Conservation (phyloP, 2,329 filamentous ascomycete species). For the Fusarium sacchari region DNA sequence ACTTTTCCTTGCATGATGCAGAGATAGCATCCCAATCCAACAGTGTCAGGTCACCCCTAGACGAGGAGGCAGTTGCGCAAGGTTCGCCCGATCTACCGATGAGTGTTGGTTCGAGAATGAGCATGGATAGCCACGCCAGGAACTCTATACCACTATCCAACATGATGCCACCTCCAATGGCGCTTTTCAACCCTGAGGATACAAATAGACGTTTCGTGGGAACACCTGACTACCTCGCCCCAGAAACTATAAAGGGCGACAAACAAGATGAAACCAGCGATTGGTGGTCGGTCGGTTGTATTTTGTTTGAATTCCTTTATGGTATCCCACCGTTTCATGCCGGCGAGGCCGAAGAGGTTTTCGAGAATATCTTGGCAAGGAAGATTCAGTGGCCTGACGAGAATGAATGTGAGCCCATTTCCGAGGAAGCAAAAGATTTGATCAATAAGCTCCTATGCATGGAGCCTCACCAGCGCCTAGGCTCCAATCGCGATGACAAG, state of each 20-base stretch:
- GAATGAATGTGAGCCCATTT: conserved; percentile 76
- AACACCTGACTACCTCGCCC: conserved; percentile 95
- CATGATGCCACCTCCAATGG: conserved; percentile 92
- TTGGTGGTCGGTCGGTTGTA: conserved; percentile 99
- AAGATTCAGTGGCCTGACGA: conserved; percentile 94
- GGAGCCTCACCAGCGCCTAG: conserved; percentile 83
- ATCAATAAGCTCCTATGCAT: conserved; percentile 92
- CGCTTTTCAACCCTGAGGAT: conserved; percentile 94
- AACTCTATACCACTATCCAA: conserved; percentile 60
- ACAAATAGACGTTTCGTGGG: conserved; percentile 93
- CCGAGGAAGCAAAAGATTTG: conserved; percentile 88
- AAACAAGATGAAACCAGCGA: conserved; percentile 98
- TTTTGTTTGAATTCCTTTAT: conserved; percentile 95
- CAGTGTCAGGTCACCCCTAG: conserved; percentile 69
- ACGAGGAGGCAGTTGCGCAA: conserved; percentile 79
- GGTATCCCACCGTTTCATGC: conserved; percentile 95
- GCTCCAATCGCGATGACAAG: conserved; percentile 85
- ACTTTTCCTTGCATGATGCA: conserved; percentile 77
- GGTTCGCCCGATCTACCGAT: conserved; percentile 81
- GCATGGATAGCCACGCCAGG: conserved; percentile 49
- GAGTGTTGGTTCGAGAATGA: conserved; percentile 43
- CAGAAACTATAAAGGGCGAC: conserved; percentile 94
- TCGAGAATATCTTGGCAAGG: conserved; percentile 92
- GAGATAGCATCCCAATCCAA: conserved; percentile 55
- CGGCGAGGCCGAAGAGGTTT: conserved; percentile 88